These are phyloP conservation scores for Pseudogymnoascus sp. DNA, from an alignment of 2,329 filamentous ascomycete genomes.

Conservation along the genomic window DNA sequence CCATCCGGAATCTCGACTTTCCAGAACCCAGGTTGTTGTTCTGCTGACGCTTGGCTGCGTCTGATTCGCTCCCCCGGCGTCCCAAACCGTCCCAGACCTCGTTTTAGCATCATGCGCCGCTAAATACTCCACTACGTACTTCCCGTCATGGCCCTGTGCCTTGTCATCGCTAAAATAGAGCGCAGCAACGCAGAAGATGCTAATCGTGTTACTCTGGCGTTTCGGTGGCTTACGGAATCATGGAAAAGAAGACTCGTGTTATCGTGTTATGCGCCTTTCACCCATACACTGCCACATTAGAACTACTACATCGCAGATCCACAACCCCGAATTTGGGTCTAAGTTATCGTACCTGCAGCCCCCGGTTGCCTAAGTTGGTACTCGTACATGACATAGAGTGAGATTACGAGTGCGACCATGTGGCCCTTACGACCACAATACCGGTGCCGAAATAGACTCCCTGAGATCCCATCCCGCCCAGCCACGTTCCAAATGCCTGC, in stretches of 20 bases:
- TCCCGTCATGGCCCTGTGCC: background rate
- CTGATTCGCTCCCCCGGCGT: background rate
- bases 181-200: background rate
- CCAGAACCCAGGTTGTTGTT: background rate
- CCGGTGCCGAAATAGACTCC: slow-evolving; percentile 8
- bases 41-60: slow-evolving; percentile 1
- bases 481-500: slow-evolving; percentile 7
- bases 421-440: background rate
- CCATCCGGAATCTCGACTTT: background rate
- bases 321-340: background rate
- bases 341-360: slow-evolving; percentile 9
- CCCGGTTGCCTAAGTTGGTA: slow-evolving; percentile 1
- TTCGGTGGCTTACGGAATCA: slow-evolving; percentile 9
- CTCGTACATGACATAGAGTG: background rate
- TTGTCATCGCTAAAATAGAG: slow-evolving; percentile 11
- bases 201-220: background rate
- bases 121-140: background rate
- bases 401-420: background rate
- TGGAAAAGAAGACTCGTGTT: background rate
- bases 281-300: slow-evolving; percentile 9
- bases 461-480: slow-evolving; percentile 4
- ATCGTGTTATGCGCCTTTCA: background rate
- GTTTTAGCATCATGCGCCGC: slow-evolving; percentile 11
- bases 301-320: background rate
- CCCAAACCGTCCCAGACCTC: background rate